Evolutionary conservation across 495 filamentous ascomycete genomes (phyloP).

Genomic region (Podospora anserina): DNA sequence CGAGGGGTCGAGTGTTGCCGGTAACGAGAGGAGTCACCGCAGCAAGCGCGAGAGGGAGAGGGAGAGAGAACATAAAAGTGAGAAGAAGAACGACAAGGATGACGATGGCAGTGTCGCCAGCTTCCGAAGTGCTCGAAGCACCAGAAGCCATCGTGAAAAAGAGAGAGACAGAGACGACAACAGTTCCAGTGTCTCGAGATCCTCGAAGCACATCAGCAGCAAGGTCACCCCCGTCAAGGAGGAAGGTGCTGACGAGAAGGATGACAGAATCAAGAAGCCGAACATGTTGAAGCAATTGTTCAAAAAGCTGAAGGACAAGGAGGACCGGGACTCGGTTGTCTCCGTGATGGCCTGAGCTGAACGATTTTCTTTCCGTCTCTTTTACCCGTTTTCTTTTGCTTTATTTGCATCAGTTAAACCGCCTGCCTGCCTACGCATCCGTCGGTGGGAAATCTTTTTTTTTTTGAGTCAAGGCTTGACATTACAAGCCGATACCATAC

Average conservation of each 20-base stretch:
- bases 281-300: constrained; percentile 54
- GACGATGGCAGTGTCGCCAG: constrained; percentile 7
- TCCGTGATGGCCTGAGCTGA: constrained; percentile 22
- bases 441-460: no score
- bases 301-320: constrained; percentile 47
- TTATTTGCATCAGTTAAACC: background rate
- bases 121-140: constrained; percentile 3
- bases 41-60: constrained; percentile 4
- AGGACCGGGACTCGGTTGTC: constrained; percentile 28
- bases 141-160: constrained; percentile 2
- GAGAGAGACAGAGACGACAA: constrained; percentile 2
- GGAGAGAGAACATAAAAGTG: background rate
- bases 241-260: constrained; percentile 33
- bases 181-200: constrained; percentile 14
- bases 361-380: background rate
- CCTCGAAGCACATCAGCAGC: constrained; percentile 14
- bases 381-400: background rate
- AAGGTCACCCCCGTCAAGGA: constrained; percentile 32
- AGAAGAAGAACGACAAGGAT: constrained; percentile 4
- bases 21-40: constrained; percentile 5
- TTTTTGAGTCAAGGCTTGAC: background rate
- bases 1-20: background rate
- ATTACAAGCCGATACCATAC: background rate
- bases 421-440: no score
- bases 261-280: constrained; percentile 41